Percentiles rank a stretch among this genome's conserved stretches.
Conservation (phyloP, 805 yeast species). For the Debaryomyces castellii region DNA sequence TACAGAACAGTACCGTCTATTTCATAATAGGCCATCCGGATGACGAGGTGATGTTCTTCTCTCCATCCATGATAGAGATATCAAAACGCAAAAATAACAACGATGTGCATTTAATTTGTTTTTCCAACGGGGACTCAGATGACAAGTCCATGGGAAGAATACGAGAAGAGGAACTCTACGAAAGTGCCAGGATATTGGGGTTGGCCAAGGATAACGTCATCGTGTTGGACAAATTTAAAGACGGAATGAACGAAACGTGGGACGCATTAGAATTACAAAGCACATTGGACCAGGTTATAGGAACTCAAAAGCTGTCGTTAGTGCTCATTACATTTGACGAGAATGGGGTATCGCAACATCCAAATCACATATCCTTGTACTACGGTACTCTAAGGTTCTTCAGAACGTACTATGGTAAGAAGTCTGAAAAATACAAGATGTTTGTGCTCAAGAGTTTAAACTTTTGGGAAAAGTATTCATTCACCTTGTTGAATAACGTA, state of each 20-base stretch:
- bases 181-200: conserved; percentile 57
- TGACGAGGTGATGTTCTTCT: conserved; percentile 97
- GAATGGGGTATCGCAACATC: conserved; percentile 79
- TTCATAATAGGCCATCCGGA: conserved; percentile 93
- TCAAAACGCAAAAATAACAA: conserved; percentile 49
- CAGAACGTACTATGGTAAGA: conserved; percentile 10
- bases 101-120: conserved; percentile 58
- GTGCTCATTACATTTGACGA: conserved; percentile 77
- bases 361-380: conserved; percentile 75
- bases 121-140: conserved; percentile 67
- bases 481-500: conserved; percentile 42
- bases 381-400: conserved; percentile 45
- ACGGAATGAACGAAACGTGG: conserved; percentile 74
- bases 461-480: conserved; percentile 50
- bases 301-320: conserved; percentile 14
- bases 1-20: conserved; percentile 38
- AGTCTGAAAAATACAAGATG: conserved; percentile 14
- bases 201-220: conserved; percentile 40
- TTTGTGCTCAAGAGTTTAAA: conserved; percentile 35
- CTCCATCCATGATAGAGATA: conserved; percentile 67
- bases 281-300: conserved; percentile 30
- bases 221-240: conserved; percentile 50
- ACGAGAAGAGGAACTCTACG: conserved; percentile 58
- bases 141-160: conserved; percentile 69
- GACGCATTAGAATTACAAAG: conserved; percentile 40